Evolutionary conservation across 2,329 filamentous ascomycete species (phyloP), one percentile per base, ranked within the genome.

Genomic region (Fonsecaea pugnacius): DNA sequence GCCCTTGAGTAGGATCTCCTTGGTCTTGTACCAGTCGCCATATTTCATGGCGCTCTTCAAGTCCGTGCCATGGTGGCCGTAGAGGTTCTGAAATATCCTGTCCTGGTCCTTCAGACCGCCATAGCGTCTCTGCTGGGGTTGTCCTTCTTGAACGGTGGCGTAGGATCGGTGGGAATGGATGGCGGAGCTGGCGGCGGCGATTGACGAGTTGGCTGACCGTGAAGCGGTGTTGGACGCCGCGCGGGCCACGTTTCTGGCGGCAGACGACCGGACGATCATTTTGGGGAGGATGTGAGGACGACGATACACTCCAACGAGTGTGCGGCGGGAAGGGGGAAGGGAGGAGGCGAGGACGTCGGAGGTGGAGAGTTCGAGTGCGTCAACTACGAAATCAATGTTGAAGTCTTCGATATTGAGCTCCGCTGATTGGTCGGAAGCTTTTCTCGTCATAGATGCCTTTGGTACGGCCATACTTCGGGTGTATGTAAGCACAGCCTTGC

Each of bases 21-120:
- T 99, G 62, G 95, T 99, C 86, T 96, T 96, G 84, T 99, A 88
- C 95, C 95, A 99, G 79, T 98, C 95, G 73, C 95, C 95, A 85
- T 96, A 96, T 82, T 96, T 96, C 89, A 92, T 93, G 60, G 95
- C 93, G 76, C 88, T 92, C 84, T 95, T 94, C 72, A 99, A 82
- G 78, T 97, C 93, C 68, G 92, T 86, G 58, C 92, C 92, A 81
- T 91, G 92, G 77, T 95, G 92, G 74, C 92, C 89, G 82, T 99
- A 99, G 65, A 99, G 85, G 82, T 99, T 99, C 83, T 96, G 93
- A 82, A 99, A 99, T 80, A 99, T 99, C 74, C 95, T 89, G 82
- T 99, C 95, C 83, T 98, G 92, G 78, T 99, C 95, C 81, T 88
- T 91, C 73, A 99, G 85, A 64, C 92, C 92, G 74, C 95, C 92